Percentiles rank a stretch among this genome's conserved stretches.
Conservation (phyloP, 495 filamentous ascomycete genomes). For the Cudoniella acicularis region DNA sequence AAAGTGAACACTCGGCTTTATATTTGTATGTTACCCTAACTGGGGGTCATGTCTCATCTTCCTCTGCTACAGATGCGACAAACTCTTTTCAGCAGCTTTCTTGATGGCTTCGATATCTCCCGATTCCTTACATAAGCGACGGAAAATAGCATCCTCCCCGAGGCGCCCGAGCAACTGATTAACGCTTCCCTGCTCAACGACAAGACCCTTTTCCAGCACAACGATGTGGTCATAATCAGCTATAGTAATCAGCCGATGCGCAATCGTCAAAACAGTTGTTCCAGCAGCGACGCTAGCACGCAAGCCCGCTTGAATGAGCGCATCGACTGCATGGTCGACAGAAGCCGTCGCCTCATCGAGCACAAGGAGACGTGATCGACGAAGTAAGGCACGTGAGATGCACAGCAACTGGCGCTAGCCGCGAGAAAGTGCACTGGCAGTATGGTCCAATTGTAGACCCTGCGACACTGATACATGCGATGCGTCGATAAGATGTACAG, state of each 20-base stretch:
- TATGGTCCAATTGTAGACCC: background rate
- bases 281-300: background rate
- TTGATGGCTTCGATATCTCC: no score
- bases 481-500: background rate
- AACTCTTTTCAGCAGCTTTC: no score
- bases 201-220: background rate
- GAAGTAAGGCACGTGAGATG: background rate
- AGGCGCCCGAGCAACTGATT: background rate
- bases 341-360: background rate
- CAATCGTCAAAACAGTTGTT: background rate
- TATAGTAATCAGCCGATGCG: background rate
- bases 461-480: background rate
- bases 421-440: background rate
- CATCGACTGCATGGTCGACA: background rate
- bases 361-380: background rate
- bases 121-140: no score
- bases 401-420: background rate
- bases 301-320: background rate
- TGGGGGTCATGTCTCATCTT: no score
- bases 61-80: no score
- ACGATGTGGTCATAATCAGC: background rate
- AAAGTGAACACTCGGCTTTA: no score
- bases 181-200: background rate
- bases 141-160: no score
- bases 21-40: no score